phyloP scores from a whole-genome alignment of 176 grass and related monocot genomes.

The Oryza meyeriana region DNA sequence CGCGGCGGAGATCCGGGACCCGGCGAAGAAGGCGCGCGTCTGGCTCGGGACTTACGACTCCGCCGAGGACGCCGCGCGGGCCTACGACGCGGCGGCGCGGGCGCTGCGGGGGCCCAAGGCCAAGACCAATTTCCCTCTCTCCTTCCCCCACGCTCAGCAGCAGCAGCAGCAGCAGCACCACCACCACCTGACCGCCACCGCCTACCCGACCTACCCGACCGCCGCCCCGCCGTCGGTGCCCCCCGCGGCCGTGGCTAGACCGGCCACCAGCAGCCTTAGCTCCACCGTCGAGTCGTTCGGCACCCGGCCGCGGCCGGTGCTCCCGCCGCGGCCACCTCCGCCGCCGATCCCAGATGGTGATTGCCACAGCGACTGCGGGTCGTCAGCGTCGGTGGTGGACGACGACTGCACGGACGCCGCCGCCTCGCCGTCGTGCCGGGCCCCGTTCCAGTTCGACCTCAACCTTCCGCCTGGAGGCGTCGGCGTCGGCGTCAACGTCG shows the following conservation, averaged over 20 bases:
- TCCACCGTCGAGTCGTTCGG: slow-evolving; percentile 76
- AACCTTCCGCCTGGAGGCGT: slow-evolving; percentile 31
- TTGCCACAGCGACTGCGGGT: slow-evolving; percentile 76
- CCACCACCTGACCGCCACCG: background rate
- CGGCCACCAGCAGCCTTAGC: slow-evolving; percentile 66
- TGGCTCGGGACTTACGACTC: slow-evolving; percentile 84
- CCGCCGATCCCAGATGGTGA: slow-evolving; percentile 39
- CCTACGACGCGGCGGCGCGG: slow-evolving; percentile 66
- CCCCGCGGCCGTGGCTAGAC: slow-evolving; percentile 26
- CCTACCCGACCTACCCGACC: background rate
- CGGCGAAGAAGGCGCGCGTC: slow-evolving; percentile 61
- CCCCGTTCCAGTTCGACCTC: slow-evolving; percentile 54
- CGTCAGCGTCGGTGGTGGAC: slow-evolving; percentile 69
- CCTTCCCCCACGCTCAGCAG: background rate
- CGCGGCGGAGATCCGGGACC: slow-evolving; percentile 86
- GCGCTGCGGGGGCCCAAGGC: slow-evolving; percentile 63
- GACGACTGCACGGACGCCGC: slow-evolving; percentile 51
- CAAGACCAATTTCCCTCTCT: slow-evolving; percentile 66
- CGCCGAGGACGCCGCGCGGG: slow-evolving; percentile 62
- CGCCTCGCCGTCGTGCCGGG: slow-evolving; percentile 33
- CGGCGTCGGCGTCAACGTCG: background rate
- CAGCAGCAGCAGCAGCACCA: too few species aligned
- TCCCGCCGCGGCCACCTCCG: slow-evolving; percentile 32
- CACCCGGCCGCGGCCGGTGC: slow-evolving; percentile 26
- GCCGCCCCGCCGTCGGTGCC: background rate